phyloP scores from a whole-genome alignment of 2,329 filamentous ascomycete genomes.

The Dothiorella sarmentorum region DNA sequence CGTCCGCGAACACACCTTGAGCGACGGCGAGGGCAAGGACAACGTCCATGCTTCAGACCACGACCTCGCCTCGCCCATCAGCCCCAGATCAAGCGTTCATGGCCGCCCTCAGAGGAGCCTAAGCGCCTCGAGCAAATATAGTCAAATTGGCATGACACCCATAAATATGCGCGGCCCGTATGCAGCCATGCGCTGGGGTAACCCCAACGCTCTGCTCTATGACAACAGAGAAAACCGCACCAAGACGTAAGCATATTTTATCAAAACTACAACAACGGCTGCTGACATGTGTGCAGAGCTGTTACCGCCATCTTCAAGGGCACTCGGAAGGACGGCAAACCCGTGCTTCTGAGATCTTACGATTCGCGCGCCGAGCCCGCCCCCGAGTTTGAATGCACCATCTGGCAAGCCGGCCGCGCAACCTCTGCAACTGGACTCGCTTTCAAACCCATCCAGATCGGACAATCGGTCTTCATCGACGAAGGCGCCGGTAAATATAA shows the following conservation, averaged over 20 bases:
- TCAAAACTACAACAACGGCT: background rate
- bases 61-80: slow-evolving; percentile 37
- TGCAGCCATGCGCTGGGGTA: slow-evolving; percentile 61
- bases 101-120: slow-evolving; percentile 54
- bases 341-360: slow-evolving; percentile 83
- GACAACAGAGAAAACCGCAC: slow-evolving; percentile 81
- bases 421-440: slow-evolving; percentile 87
- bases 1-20: slow-evolving; percentile 75
- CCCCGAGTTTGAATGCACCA: slow-evolving; percentile 88
- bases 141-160: slow-evolving; percentile 69
- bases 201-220: slow-evolving; percentile 83
- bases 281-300: slow-evolving; percentile 54
- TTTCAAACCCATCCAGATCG: slow-evolving; percentile 93
- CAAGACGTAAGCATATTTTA: slow-evolving; percentile 68
- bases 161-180: slow-evolving; percentile 43
- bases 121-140: slow-evolving; percentile 80
- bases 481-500: slow-evolving; percentile 92
- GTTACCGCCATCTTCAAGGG: slow-evolving; percentile 90
- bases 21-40: slow-evolving; percentile 81
- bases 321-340: slow-evolving; percentile 62
- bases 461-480: slow-evolving; percentile 90
- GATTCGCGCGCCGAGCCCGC: slow-evolving; percentile 89
- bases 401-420: slow-evolving; percentile 96
- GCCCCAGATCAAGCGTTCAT: slow-evolving; percentile 29
- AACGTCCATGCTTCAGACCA: slow-evolving; percentile 42